A percentile compares a stretch with the other conserved stretches of the same genome.
These are phyloP conservation scores for Berberis thunbergii DNA, from an alignment of 164 flowering plant genomes.

Conservation along the genomic window DNA sequence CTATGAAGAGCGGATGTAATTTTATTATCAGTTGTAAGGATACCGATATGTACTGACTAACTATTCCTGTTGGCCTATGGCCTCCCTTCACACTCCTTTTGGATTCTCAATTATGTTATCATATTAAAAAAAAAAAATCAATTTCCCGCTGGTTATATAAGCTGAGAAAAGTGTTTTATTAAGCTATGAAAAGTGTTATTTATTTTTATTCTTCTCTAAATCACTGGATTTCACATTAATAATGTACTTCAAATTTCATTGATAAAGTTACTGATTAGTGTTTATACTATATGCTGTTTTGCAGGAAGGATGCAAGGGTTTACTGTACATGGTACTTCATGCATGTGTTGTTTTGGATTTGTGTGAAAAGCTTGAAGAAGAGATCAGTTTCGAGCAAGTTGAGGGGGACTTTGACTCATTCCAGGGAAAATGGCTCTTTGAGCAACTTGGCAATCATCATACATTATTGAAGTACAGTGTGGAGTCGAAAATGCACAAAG, in stretches of 20 bases:
- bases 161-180: too few relatives aligned
- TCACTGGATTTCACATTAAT: background rate
- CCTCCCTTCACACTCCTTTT: background rate
- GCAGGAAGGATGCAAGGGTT: slow-evolving; percentile 98
- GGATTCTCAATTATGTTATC: too few relatives aligned
- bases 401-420: slow-evolving; percentile 95
- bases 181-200: too few relatives aligned
- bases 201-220: too few relatives aligned
- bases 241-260: background rate
- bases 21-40: too few relatives aligned
- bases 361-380: slow-evolving; percentile 71
- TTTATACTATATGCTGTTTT: slow-evolving; percentile 1
- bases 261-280: background rate
- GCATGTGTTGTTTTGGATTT: slow-evolving; percentile 92
- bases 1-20: background rate
- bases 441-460: slow-evolving; percentile 89
- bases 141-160: too few relatives aligned
- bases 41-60: too few relatives aligned
- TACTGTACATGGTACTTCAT: slow-evolving; percentile 94
- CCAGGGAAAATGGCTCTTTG: slow-evolving; percentile 80
- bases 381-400: slow-evolving; percentile 84
- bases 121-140: too few relatives aligned
- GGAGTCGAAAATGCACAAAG: slow-evolving; percentile 84
- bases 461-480: slow-evolving; percentile 74
- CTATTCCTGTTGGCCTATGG: too few relatives aligned